phyloP scores from a whole-genome alignment of 768 basidiomycete species.

The Rhodotorula diobovata region DNA sequence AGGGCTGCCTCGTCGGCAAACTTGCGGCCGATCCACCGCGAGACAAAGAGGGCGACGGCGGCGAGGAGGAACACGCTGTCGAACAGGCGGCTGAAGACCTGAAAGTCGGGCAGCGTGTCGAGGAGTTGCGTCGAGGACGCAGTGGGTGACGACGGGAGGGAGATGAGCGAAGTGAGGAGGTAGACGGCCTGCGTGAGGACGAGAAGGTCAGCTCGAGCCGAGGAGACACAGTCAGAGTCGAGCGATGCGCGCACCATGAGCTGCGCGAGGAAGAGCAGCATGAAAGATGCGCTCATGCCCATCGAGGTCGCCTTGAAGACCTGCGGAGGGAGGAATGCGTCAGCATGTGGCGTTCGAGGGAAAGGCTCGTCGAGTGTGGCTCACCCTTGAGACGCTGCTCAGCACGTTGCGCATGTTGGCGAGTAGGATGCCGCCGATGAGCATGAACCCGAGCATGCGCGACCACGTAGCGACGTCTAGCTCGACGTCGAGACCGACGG shows the following conservation, averaged over 20 bases:
- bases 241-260: constrained; percentile 38
- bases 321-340: background rate
- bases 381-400: constrained; percentile 40
- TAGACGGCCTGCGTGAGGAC: constrained; percentile 39
- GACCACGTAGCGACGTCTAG: constrained; percentile 43
- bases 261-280: constrained; percentile 44
- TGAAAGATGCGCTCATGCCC: constrained; percentile 43
- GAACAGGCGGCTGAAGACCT: constrained; percentile 43
- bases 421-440: constrained; percentile 43
- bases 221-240: background rate
- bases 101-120: constrained; percentile 42
- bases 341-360: too few relatives aligned
- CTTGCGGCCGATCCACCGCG: constrained; percentile 34
- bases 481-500: constrained; percentile 35
- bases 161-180: constrained; percentile 45
- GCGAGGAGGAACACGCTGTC: constrained; percentile 43
- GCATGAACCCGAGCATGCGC: constrained; percentile 32
- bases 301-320: constrained; percentile 43
- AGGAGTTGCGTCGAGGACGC: constrained; percentile 33
- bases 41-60: constrained; percentile 33
- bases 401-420: constrained; percentile 43
- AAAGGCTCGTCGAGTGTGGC: background rate
- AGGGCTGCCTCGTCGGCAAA: constrained; percentile 32
- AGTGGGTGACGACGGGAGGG: constrained; percentile 35
- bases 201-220: background rate